Evolutionary conservation across 768 basidiomycete species (phyloP).

Genomic region (Termitomyces sp.): DNA sequence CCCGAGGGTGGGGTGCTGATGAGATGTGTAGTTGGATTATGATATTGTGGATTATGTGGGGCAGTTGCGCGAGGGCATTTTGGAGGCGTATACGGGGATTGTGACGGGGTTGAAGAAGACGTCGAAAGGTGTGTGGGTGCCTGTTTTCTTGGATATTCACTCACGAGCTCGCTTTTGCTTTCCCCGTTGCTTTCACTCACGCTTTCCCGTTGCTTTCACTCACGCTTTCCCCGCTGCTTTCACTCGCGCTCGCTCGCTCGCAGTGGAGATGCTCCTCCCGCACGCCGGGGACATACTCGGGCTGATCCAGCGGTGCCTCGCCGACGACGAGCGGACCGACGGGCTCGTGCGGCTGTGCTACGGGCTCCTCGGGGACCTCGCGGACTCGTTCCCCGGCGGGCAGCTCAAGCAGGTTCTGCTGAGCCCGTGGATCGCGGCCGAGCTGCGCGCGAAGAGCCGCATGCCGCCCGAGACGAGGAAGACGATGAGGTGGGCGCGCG

Average conservation of each 20-base stretch:
- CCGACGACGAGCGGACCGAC: slow-evolving; percentile 83
- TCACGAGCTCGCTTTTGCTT: too few species aligned
- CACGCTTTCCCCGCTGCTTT: too few species aligned
- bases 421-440: slow-evolving; percentile 69
- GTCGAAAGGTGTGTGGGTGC: slow-evolving; percentile 64
- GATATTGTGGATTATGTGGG: slow-evolving; percentile 91
- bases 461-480: slow-evolving; percentile 77
- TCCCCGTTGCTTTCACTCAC: neutral
- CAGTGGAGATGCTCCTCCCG: slow-evolving; percentile 53
- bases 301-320: slow-evolving; percentile 69
- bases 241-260: neutral
- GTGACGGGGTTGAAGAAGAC: slow-evolving; percentile 87
- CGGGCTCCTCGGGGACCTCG: slow-evolving; percentile 90
- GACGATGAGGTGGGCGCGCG: slow-evolving; percentile 89
- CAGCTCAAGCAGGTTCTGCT: slow-evolving; percentile 77
- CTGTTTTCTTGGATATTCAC: too few species aligned
- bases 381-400: slow-evolving; percentile 78
- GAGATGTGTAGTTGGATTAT: slow-evolving; percentile 58
- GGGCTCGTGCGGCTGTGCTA: slow-evolving; percentile 65
- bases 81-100: slow-evolving; percentile 96
- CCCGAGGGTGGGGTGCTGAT: slow-evolving; percentile 4
- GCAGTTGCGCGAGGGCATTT: slow-evolving; percentile 86
- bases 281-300: slow-evolving; percentile 74
- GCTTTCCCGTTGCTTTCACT: too few species aligned
- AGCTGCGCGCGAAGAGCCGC: slow-evolving; percentile 69